Percentiles rank a stretch among this genome's conserved stretches.
Evolutionary conservation across 2,329 filamentous ascomycete species (phyloP).

Genomic region (Venturiaceae sp.): DNA sequence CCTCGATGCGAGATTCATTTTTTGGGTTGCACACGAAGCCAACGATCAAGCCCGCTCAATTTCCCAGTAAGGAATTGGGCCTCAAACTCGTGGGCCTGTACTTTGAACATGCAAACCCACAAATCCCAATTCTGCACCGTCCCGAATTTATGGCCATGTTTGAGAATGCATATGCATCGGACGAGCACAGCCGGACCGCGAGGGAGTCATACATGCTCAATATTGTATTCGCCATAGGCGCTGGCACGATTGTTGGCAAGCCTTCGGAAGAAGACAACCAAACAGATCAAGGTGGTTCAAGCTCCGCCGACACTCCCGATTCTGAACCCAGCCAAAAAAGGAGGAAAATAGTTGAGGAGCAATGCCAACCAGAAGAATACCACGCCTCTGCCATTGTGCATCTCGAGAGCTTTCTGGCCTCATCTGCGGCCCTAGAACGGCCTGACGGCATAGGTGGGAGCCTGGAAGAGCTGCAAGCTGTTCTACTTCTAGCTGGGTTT

Average conservation of each 20-base stretch:
- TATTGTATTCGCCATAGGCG: constrained; percentile 94
- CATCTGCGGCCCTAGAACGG: constrained; percentile 48
- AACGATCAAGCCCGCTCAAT: constrained; percentile 73
- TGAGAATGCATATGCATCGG: constrained; percentile 65
- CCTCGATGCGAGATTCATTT: constrained; percentile 89
- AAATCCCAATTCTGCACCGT: constrained; percentile 86
- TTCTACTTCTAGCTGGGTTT: constrained; percentile 82
- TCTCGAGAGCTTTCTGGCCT: constrained; percentile 71
- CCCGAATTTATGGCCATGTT: constrained; percentile 85
- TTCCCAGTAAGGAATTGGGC: constrained; percentile 69
- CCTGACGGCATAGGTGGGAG: constrained; percentile 68
- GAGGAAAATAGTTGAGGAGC: constrained; percentile 38
- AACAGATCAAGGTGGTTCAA: constrained; percentile 17
- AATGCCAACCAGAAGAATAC: constrained; percentile 83
- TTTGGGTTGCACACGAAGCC: constrained; percentile 92
- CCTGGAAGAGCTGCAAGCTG: constrained; percentile 86
- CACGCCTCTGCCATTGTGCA: constrained; percentile 91
- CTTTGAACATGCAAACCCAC: constrained; percentile 93
- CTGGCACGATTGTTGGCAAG: constrained; percentile 73
- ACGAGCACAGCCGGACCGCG: constrained; percentile 57
- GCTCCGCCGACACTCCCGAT: constrained; percentile 16
- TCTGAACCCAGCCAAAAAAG: constrained; percentile 26
- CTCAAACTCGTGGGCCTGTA: constrained; percentile 69
- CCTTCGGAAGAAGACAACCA: constrained; percentile 19
- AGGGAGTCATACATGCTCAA: constrained; percentile 89